phyloP scores from a whole-genome alignment of 179 eudicot species.

The Gypsophila paniculata region DNA sequence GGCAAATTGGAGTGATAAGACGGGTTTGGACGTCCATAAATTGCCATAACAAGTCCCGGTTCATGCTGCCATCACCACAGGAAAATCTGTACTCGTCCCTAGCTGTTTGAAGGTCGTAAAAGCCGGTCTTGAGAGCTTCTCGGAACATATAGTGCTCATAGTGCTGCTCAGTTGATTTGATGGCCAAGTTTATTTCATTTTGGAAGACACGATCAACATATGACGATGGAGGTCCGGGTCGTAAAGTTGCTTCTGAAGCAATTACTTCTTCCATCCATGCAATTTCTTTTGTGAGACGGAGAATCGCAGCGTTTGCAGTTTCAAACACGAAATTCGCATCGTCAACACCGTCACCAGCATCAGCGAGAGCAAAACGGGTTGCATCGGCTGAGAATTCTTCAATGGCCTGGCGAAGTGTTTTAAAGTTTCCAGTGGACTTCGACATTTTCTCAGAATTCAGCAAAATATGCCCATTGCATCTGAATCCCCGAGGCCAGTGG shows the following conservation, averaged over 20 bases:
- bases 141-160: conserved; percentile 66
- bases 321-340: conserved; percentile 90
- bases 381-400: conserved; percentile 86
- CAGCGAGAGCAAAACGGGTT: conserved; percentile 76
- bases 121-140: conserved; percentile 84
- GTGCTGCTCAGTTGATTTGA: conserved; percentile 58
- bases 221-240: conserved; percentile 51
- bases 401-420: conserved; percentile 65
- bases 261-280: conserved; percentile 82
- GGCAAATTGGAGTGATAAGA: conserved; percentile 77
- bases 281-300: conserved; percentile 73
- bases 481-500: conserved; percentile 84
- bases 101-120: conserved; percentile 84
- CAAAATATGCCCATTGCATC: conserved; percentile 89
- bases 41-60: conserved; percentile 49
- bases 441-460: conserved; percentile 90
- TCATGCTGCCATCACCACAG: conserved; percentile 69
- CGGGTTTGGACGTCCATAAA: conserved; percentile 84
- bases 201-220: conserved; percentile 79
- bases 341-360: conserved; percentile 95
- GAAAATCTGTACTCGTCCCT: conserved; percentile 82
- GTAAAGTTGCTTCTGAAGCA: conserved; percentile 49
- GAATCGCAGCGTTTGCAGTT: conserved; percentile 84
- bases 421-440: conserved; percentile 82
- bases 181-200: conserved; percentile 74